Evolutionary conservation across 2,329 filamentous ascomycete species (phyloP), one percentile per base, ranked within the genome.

Genomic region (Phyllosticta citrichinensis): DNA sequence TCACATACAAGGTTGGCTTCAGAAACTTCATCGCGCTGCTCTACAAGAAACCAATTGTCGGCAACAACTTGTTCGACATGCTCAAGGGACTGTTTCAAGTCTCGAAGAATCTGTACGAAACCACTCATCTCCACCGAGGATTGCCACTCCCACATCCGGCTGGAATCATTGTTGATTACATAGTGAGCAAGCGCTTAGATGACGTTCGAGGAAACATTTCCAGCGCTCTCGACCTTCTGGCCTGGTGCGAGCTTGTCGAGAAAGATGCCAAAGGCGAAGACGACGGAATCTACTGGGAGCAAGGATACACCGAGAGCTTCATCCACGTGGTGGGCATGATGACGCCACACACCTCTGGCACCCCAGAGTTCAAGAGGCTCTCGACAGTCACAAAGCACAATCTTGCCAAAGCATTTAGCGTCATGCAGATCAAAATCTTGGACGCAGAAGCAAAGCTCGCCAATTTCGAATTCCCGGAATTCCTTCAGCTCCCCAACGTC

Each of bases 21-120:
- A 81, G 87, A 20, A 89, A 89, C 66, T 81, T 88, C 53, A 84
- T 89, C 65, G 86, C 86, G 0, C 72, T 88, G 35, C 71, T 88
- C 1, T 85, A 83, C 66, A 79, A 83, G 57, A 82, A 83, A 22
- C 85, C 86, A 0, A 76, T 89, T 0, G 85, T 89, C 2, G 87
- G 87, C 0, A 67, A 83, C 1, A 84, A 85, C 4, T 70, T 89
- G 0, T 81, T 80, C 64, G 83, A 87, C 65, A 84, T 86, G 40
- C 73, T 89, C 5, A 76, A 76, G 0, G 86, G 88, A 65, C 74
- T 89, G 0, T 83, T 85, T 50, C 74, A 79, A 8, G 81, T 86
- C 2, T 79, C 88, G 8, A 80, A 84, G 56, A 72, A 77, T 25
- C 87, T 55, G 76, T 81, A 11, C 77, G 82, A 67, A 73, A 47